phyloP scores from a whole-genome alignment of 768 basidiomycete genomes.

The Boletus fagicola region DNA sequence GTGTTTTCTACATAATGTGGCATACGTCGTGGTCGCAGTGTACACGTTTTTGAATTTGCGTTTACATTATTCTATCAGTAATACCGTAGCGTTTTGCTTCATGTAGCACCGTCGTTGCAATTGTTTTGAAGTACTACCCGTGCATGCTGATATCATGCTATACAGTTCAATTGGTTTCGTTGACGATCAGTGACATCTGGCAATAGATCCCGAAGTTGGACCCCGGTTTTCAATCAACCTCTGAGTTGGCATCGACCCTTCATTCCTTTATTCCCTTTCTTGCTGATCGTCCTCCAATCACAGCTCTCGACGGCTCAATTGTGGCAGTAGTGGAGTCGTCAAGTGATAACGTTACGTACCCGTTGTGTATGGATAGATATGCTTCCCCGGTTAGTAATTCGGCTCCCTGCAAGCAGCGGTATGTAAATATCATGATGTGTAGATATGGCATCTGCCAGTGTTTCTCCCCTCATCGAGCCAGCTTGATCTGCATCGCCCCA shows the following conservation, averaged over 20 bases:
- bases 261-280: background rate
- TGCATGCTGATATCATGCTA: conserved; percentile 15
- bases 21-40: conserved; percentile 11
- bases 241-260: background rate
- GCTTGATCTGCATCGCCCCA: background rate
- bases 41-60: conserved; percentile 9
- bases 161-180: background rate
- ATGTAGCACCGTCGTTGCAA: conserved; percentile 31
- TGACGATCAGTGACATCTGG: too few species aligned
- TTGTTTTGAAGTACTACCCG: conserved; percentile 14
- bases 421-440: background rate
- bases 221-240: background rate
- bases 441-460: background rate
- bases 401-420: background rate
- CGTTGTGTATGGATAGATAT: too few species aligned
- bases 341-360: too few species aligned
- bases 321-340: too few species aligned
- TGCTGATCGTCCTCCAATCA: background rate
- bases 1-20: conserved; percentile 9
- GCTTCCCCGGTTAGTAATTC: background rate
- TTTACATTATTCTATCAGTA: conserved; percentile 34
- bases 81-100: conserved; percentile 28
- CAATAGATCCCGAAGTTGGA: background rate
- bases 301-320: too few species aligned
- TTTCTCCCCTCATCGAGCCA: background rate